Evolutionary conservation across 768 basidiomycete species (phyloP).

Genomic region (Boletus sensibilis): DNA sequence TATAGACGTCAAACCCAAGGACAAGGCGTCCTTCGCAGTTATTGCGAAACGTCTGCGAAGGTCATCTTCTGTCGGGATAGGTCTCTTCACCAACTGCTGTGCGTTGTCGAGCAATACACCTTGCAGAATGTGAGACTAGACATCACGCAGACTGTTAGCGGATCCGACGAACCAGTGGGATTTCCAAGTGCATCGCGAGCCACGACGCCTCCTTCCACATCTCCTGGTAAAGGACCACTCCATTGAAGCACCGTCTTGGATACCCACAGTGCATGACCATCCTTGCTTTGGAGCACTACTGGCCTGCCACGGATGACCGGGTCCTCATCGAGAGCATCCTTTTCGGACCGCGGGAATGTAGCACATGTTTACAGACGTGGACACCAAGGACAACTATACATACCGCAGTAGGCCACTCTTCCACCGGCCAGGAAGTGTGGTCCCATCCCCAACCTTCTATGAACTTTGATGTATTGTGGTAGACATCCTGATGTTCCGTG

Average conservation of each 20-base stretch:
- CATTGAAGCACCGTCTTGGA: slow-evolving; percentile 57
- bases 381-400: slow-evolving; percentile 19
- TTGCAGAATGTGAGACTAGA: slow-evolving; percentile 23
- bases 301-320: slow-evolving; percentile 65
- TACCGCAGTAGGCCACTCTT: slow-evolving; percentile 69
- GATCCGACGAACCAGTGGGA: slow-evolving; percentile 59
- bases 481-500: slow-evolving; percentile 53
- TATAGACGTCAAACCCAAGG: slow-evolving; percentile 74
- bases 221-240: slow-evolving; percentile 62
- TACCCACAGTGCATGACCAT: slow-evolving; percentile 89
- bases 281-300: slow-evolving; percentile 79
- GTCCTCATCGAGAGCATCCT: slow-evolving; percentile 75
- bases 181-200: slow-evolving; percentile 61
- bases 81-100: slow-evolving; percentile 66
- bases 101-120: slow-evolving; percentile 87
- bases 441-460: slow-evolving; percentile 90
- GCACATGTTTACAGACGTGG: not conserved
- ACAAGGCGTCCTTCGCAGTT: slow-evolving; percentile 66
- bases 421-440: slow-evolving; percentile 70
- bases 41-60: slow-evolving; percentile 58
- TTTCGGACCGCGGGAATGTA: not conserved
- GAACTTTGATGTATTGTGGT: slow-evolving; percentile 54
- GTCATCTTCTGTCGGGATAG: slow-evolving; percentile 61
- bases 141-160: slow-evolving; percentile 1
- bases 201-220: slow-evolving; percentile 79